Evolutionary conservation across 2,329 filamentous ascomycete genomes (phyloP).

Genomic region (Hypoxylon sp.): DNA sequence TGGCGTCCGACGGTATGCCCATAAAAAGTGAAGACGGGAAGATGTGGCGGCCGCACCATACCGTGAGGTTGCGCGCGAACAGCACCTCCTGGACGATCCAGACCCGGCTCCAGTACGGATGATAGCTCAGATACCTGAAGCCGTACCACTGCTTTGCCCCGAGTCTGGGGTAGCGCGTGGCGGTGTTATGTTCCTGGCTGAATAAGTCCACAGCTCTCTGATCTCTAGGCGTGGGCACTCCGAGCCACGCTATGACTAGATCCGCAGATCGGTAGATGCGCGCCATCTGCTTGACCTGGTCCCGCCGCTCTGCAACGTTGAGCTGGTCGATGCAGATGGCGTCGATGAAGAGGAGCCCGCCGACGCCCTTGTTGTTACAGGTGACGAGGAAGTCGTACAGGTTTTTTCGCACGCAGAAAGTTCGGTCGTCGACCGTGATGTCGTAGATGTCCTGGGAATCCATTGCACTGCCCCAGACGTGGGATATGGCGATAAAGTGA

Average conservation of each 20-base stretch:
- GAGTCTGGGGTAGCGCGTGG: slow-evolving; percentile 6
- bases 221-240: not conserved
- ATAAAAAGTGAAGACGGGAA: slow-evolving; percentile 33
- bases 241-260: slow-evolving; percentile 35
- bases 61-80: slow-evolving; percentile 21
- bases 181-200: slow-evolving; percentile 5
- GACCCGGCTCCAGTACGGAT: slow-evolving; percentile 34
- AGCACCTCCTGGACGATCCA: slow-evolving; percentile 41
- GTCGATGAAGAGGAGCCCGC: slow-evolving; percentile 36
- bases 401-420: slow-evolving; percentile 34
- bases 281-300: slow-evolving; percentile 32
- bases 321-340: slow-evolving; percentile 38
- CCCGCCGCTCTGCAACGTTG: slow-evolving; percentile 19
- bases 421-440: slow-evolving; percentile 26
- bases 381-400: slow-evolving; percentile 32
- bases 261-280: slow-evolving; percentile 28
- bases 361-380: slow-evolving; percentile 5
- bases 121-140: slow-evolving; percentile 34
- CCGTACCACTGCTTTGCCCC: slow-evolving; percentile 24
- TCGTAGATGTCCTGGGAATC: slow-evolving; percentile 12
- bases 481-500: slow-evolving; percentile 22
- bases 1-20: not conserved
- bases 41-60: slow-evolving; percentile 35
- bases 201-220: slow-evolving; percentile 16
- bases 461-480: slow-evolving; percentile 24